Percentiles rank a stretch among this genome's conserved stretches.
phyloP scores from a whole-genome alignment of 768 basidiomycete species.

The Leccinum olivaceopallidum region DNA sequence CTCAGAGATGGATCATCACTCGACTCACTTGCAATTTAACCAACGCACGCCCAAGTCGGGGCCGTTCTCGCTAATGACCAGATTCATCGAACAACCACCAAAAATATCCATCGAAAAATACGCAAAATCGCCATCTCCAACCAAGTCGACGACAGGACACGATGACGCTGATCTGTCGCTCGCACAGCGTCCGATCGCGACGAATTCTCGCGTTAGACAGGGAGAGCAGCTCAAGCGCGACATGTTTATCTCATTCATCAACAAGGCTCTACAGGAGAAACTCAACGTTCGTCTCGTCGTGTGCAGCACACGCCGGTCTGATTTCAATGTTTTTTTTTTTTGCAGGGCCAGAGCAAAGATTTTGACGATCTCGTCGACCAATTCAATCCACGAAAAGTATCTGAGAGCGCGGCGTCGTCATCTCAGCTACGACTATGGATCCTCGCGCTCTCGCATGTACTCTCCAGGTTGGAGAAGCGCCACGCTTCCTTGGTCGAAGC shows the following conservation, averaged over 20 bases:
- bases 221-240: slow-evolving; percentile 77
- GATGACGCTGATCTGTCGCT: slow-evolving; percentile 19
- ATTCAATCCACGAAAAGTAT: slow-evolving; percentile 59
- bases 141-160: slow-evolving; percentile 24
- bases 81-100: slow-evolving; percentile 44
- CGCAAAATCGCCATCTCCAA: slow-evolving; percentile 38
- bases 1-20: slow-evolving; percentile 72
- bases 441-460: slow-evolving; percentile 85
- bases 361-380: slow-evolving; percentile 91
- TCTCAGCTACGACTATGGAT: slow-evolving; percentile 78
- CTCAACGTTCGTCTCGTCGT: slow-evolving; percentile 50
- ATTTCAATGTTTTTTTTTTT: background rate
- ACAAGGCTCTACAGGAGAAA: slow-evolving; percentile 78
- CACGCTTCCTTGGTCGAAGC: slow-evolving; percentile 85
- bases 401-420: slow-evolving; percentile 34
- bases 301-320: slow-evolving; percentile 13
- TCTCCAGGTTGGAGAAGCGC: slow-evolving; percentile 81
- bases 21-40: slow-evolving; percentile 73
- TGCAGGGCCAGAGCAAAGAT: slow-evolving; percentile 67
- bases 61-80: slow-evolving; percentile 46
- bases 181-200: slow-evolving; percentile 61
- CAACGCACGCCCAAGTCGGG: slow-evolving; percentile 69
- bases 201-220: slow-evolving; percentile 76
- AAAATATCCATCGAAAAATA: slow-evolving; percentile 47
- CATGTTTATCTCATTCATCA: slow-evolving; percentile 83